Evolutionary conservation across 1,284 basidiomycete species (phyloP).

Genomic region (Trichosporon sp.): DNA sequence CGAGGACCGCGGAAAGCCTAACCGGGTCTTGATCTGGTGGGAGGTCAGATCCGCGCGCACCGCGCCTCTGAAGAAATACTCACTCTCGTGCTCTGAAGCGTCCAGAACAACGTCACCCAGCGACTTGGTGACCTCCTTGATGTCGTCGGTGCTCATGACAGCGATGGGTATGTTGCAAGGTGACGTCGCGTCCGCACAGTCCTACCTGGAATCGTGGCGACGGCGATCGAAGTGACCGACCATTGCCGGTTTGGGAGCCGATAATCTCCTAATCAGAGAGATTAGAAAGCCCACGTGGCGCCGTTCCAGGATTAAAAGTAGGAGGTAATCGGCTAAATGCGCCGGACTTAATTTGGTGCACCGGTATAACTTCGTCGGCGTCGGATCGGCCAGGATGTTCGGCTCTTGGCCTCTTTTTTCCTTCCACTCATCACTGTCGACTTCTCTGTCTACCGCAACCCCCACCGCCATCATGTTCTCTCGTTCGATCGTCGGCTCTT

Average conservation of each 20-base stretch:
- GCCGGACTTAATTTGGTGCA: background rate
- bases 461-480: conserved; percentile 14
- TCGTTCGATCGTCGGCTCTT: conserved; percentile 16
- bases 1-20: conserved; percentile 16
- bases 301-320: background rate
- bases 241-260: background rate
- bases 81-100: conserved; percentile 13
- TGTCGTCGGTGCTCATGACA: conserved; percentile 7
- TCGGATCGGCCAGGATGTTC: background rate
- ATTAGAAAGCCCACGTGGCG: background rate
- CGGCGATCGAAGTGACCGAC: background rate
- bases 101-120: conserved; percentile 19
- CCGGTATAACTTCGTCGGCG: background rate
- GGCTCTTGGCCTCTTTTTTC: background rate
- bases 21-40: conserved; percentile 7
- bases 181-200: background rate
- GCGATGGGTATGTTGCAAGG: background rate
- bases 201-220: background rate
- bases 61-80: background rate
- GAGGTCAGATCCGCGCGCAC: background rate
- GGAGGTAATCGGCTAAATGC: conserved; percentile 3
- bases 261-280: background rate
- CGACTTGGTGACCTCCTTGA: conserved; percentile 14
- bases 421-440: background rate
- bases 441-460: background rate